Evolutionary conservation across 164 flowering plant species (phyloP), one percentile per base, ranked within the genome.

Genomic region (Dillenia suffruticosa): DNA sequence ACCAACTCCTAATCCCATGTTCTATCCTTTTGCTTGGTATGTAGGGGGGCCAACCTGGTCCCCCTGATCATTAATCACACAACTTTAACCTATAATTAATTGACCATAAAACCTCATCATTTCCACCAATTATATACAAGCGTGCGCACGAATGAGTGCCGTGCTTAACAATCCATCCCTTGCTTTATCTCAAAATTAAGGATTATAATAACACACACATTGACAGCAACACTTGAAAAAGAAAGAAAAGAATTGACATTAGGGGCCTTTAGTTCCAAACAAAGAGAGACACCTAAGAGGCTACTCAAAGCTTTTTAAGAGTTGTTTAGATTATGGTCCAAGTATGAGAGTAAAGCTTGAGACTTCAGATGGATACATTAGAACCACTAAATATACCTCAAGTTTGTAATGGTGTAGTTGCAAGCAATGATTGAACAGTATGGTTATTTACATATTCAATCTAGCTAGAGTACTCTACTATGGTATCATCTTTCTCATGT

Each of bases 91-190:
- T 22, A 49, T 40, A 9, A 50, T 67, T 59, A 26, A 59, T 58
- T 57, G 59, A 52, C 43, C 16, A 0, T 0, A 32, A 54, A 66
- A 57, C 56, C 32, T 43, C 53, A 44, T 65, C 67, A n/a, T 32
- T 26, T 63, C 48, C 19, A 46, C 52, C 47, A 59, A 63, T 49
- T 44, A 67, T 49, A 72, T 46, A 44, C 69, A 58, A 59, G 64
- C 43, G 67, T 60, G 26, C 71, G 68, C 68, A 70, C 63, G 68
- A 60, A 72, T 55, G 44, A 46, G 54, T 63, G 67, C 47, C 69
- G 64, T 73, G 70, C 58, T 63, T 15, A 58, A 53, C 60, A 66
- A 72, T 68, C 76, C 22, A 68, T 64, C 70, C 61, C 17, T 52
- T 53, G 68, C 63, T 56, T 64, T 44, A 56, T 53, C 57, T 46